Evolutionary conservation across 192 early-diverging fungal genomes (phyloP).

Genomic region (Entrophospora sp.): DNA sequence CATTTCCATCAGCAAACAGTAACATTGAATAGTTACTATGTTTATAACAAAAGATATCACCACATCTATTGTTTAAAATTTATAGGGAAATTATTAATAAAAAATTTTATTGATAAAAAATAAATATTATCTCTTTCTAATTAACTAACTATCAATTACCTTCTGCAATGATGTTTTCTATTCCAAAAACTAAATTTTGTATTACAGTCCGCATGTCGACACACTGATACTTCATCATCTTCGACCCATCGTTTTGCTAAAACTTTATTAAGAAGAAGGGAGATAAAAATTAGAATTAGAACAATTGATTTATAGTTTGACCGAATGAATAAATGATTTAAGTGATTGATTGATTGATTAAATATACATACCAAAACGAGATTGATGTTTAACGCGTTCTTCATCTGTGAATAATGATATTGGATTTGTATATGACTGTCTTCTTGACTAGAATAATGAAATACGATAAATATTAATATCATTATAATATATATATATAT

Average conservation of each 20-base stretch:
- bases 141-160: too few relatives aligned
- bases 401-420: constrained; percentile 18
- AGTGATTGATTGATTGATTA: too few relatives aligned
- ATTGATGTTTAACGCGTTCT: constrained; percentile 15
- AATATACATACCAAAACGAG: constrained; percentile 13
- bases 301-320: too few relatives aligned
- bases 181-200: not conserved
- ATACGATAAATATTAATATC: not conserved
- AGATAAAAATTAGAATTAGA: too few relatives aligned
- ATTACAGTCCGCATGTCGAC: not conserved
- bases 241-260: constrained; percentile 4
- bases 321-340: too few relatives aligned
- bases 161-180: constrained; percentile 6
- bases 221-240: not conserved
- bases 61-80: not conserved
- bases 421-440: constrained; percentile 16
- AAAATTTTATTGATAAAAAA: not conserved
- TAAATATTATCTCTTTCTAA: not conserved
- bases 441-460: constrained; percentile 1
- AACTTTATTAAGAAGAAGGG: too few relatives aligned
- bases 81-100: not conserved
- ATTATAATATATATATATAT: not conserved
- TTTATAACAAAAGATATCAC: not conserved
- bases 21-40: constrained; percentile 3
- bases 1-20: not conserved